Evolutionary conservation across 257 asterid genomes (phyloP).

Genomic region (Scutellaria barbata): DNA sequence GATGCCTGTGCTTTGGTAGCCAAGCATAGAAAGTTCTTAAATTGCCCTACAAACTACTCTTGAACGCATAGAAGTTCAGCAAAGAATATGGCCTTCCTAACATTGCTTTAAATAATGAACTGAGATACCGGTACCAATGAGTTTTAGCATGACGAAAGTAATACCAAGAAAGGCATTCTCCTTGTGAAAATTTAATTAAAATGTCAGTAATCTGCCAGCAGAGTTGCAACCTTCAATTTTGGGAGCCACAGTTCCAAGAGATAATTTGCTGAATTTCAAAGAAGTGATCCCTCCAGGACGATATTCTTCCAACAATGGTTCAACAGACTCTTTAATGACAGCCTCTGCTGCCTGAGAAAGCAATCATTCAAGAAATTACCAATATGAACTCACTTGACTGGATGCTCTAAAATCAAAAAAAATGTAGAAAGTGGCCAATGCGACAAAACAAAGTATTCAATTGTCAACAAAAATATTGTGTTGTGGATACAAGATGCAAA

Average conservation of each 20-base stretch:
- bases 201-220: slow-evolving; percentile 3
- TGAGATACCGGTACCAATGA: not conserved
- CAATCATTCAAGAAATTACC: slow-evolving; percentile 30
- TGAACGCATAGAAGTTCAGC: not conserved
- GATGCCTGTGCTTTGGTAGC: not conserved
- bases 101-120: not conserved
- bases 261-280: slow-evolving; percentile 84
- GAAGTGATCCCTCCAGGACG: slow-evolving; percentile 89
- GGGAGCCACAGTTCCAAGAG: slow-evolving; percentile 99
- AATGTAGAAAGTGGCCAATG: slow-evolving; percentile 17
- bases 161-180: not conserved
- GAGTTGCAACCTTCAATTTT: slow-evolving; percentile 84
- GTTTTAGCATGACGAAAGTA: not conserved
- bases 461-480: slow-evolving; percentile 7
- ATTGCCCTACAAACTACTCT: not conserved
- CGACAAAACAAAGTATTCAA: slow-evolving; percentile 24
- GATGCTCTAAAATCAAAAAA: slow-evolving; percentile 9
- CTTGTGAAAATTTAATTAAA: not conserved
- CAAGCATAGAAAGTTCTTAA: not conserved
- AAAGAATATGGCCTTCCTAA: slow-evolving; percentile 8
- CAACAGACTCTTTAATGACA: slow-evolving; percentile 89
- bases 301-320: slow-evolving; percentile 94
- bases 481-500: not conserved
- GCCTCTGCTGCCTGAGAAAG: slow-evolving; percentile 93
- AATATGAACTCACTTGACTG: slow-evolving; percentile 25